These are phyloP conservation scores for Leishmania aethiopica DNA, from an alignment of 208 protist genomes.

Conservation along the genomic window DNA sequence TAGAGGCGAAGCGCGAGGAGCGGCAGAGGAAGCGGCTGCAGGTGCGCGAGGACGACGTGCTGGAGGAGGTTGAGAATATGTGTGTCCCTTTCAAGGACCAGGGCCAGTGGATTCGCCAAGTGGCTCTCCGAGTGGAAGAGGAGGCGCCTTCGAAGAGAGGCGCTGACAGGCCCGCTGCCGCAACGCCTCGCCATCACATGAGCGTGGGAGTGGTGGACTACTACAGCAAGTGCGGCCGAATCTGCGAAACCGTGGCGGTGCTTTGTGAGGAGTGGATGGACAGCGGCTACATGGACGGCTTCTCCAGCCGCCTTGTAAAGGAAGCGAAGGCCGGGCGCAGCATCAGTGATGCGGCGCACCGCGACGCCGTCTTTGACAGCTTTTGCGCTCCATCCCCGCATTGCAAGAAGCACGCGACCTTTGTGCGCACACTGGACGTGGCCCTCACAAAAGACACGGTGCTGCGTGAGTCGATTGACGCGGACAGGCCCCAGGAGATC, in stretches of 20 bases:
- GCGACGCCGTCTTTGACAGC: conserved; percentile 3
- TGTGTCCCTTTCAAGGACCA: conserved; percentile 68
- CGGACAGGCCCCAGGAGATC: conserved; percentile 32
- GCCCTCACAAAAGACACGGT: conserved; percentile 13
- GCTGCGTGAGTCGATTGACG: conserved; percentile 16
- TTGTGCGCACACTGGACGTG: conserved; percentile 6
- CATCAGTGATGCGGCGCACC: conserved; percentile 15
- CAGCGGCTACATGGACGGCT: conserved; percentile 35
- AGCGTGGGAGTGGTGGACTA: conserved; percentile 25
- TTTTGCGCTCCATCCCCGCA: conserved; percentile 18
- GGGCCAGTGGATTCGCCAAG: conserved; percentile 77
- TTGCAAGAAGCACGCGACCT: conserved; percentile 19
- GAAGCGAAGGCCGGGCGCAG: background rate
- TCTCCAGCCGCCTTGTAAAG: conserved; percentile 35
- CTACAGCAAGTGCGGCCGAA: conserved; percentile 66
- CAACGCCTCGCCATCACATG: conserved; percentile 14
- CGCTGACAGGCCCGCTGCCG: background rate
- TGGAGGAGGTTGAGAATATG: conserved; percentile 63
- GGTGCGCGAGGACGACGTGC: conserved; percentile 70
- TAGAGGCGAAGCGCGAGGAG: conserved; percentile 31
- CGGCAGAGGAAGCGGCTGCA: conserved; percentile 33
- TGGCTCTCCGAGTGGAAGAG: conserved; percentile 25
- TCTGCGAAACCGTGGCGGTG: conserved; percentile 55
- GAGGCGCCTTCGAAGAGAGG: conserved; percentile 12
- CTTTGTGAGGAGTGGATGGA: conserved; percentile 66